These are phyloP conservation scores for Sugiyamaella neomexicana DNA, from an alignment of 1,139 yeast genomes.

Conservation along the genomic window DNA sequence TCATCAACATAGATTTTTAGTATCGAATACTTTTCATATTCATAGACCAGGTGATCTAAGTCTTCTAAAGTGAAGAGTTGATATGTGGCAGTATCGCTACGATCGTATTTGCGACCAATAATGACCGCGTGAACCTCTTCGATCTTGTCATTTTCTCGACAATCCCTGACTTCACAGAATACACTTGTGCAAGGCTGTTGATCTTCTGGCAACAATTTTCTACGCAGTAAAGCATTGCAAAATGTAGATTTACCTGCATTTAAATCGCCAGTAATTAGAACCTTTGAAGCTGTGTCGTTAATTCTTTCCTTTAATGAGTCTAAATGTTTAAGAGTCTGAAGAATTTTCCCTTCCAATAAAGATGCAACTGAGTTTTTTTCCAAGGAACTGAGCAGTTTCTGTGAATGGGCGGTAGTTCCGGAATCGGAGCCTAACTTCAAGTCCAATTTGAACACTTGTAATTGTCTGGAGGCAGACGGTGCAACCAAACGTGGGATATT, in stretches of 20 bases:
- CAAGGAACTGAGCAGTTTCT: slow-evolving; percentile 51
- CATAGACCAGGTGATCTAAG: slow-evolving; percentile 69
- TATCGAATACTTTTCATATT: slow-evolving; percentile 68
- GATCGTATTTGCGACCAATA: slow-evolving; percentile 57
- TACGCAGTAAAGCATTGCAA: slow-evolving; percentile 83
- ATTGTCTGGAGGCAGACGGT: slow-evolving; percentile 32
- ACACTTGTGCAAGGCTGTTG: slow-evolving; percentile 98
- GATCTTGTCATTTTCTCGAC: slow-evolving; percentile 65
- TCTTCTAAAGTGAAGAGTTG: slow-evolving; percentile 54
- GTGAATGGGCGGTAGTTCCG: slow-evolving; percentile 21
- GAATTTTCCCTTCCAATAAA: slow-evolving; percentile 62
- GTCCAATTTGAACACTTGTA: slow-evolving; percentile 63
- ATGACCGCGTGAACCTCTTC: slow-evolving; percentile 97
- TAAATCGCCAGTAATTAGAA: slow-evolving; percentile 93
- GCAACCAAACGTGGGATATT: slow-evolving; percentile 28
- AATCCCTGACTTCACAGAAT: slow-evolving; percentile 91
- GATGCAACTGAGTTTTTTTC: slow-evolving; percentile 67
- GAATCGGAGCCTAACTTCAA: slow-evolving; percentile 53
- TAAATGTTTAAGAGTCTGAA: slow-evolving; percentile 64
- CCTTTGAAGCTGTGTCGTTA: slow-evolving; percentile 90
- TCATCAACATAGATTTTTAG: slow-evolving; percentile 84
- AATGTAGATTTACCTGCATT: slow-evolving; percentile 96
- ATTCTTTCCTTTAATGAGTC: slow-evolving; percentile 76
- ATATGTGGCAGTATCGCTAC: slow-evolving; percentile 65
- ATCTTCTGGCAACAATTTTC: slow-evolving; percentile 85